phyloP scores from a whole-genome alignment of 495 filamentous ascomycete genomes.

The Penicillium turbatum region DNA sequence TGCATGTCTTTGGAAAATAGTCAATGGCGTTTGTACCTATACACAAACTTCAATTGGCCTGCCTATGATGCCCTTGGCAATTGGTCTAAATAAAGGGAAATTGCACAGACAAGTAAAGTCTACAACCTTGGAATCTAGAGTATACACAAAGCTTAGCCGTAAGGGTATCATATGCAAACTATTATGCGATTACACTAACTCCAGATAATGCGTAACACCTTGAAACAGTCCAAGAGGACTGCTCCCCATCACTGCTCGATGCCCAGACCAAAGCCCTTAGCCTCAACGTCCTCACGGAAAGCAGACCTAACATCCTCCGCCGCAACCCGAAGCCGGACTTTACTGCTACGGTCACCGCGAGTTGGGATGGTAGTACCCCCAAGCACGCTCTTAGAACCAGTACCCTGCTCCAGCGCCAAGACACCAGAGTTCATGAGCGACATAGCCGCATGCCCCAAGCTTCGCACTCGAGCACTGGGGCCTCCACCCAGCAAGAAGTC shows the following conservation, averaged over 20 bases:
- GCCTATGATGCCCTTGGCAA: background rate
- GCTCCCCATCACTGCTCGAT: constrained; percentile 28
- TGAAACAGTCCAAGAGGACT: background rate
- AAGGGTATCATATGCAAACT: constrained; percentile 31
- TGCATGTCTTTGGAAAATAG: background rate
- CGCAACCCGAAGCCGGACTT: constrained; percentile 76
- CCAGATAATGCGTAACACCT: constrained; percentile 6
- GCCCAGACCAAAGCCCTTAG: constrained; percentile 62
- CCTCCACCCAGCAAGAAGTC: constrained; percentile 43
- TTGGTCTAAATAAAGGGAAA: background rate
- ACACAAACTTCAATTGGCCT: constrained; percentile 4
- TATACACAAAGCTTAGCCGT: background rate
- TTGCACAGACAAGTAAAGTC: background rate
- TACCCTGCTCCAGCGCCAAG: constrained; percentile 67
- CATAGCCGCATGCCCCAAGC: constrained; percentile 67
- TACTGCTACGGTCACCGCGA: constrained; percentile 77
- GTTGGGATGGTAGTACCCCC: constrained; percentile 41
- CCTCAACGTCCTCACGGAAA: constrained; percentile 82
- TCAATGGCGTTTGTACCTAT: background rate
- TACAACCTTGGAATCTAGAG: background rate
- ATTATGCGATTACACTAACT: constrained; percentile 12
- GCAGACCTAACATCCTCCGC: constrained; percentile 88
- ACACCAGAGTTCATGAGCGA: constrained; percentile 85
- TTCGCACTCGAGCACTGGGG: constrained; percentile 54
- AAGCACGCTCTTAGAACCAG: constrained; percentile 27